phyloP scores from a whole-genome alignment of 202 grass and related monocot species.

The Schoenoplectus triqueter region DNA sequence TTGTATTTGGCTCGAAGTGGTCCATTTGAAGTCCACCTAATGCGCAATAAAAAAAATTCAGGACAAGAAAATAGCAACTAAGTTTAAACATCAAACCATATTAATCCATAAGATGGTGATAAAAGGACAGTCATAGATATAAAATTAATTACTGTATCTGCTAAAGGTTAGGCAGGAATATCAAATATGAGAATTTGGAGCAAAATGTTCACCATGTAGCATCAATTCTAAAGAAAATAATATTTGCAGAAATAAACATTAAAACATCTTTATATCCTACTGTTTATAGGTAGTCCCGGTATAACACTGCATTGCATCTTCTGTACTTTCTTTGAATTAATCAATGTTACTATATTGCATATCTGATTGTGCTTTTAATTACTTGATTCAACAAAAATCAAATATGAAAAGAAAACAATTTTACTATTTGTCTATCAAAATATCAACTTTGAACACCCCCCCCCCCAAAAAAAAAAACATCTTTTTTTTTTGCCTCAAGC shows the following conservation, averaged over 20 bases:
- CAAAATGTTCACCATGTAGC: background rate
- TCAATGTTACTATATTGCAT: background rate
- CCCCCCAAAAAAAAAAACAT: background rate
- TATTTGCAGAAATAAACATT: background rate
- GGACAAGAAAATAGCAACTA: conserved; percentile 8
- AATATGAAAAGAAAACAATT: background rate
- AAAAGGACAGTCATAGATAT: background rate
- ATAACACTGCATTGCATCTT: background rate
- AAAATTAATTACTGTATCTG: conserved; percentile 1
- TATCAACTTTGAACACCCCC: background rate
- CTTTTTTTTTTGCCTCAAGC: no score
- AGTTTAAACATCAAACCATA: background rate
- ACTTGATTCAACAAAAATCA: background rate
- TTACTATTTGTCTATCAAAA: background rate
- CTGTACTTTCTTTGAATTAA: background rate
- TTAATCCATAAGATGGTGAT: background rate
- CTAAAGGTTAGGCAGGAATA: background rate
- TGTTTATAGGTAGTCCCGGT: background rate
- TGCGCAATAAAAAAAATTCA: conserved; percentile 28
- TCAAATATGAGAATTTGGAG: background rate
- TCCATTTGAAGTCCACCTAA: conserved; percentile 85
- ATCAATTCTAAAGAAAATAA: background rate
- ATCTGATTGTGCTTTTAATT: background rate
- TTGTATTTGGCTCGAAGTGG: conserved; percentile 87
- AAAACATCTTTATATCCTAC: conserved; percentile 5